Percentiles rank a stretch among this genome's conserved stretches.
Evolutionary conservation across 176 grass and related monocot genomes (phyloP).

Genomic region (Lolium multiflorum): DNA sequence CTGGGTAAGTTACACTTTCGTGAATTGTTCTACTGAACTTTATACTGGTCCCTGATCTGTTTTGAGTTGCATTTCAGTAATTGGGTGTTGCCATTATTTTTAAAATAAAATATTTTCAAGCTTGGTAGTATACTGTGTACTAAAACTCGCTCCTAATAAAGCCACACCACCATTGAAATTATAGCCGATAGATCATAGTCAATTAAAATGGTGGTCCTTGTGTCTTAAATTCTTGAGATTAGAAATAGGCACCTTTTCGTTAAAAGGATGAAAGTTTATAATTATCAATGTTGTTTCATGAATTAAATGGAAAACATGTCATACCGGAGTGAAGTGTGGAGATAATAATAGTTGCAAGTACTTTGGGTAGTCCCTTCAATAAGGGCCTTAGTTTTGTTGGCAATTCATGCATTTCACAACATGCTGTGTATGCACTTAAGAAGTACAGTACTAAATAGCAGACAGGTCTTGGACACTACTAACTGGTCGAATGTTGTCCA

Average conservation of each 20-base stretch:
- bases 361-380: not conserved
- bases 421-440: not conserved
- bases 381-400: not conserved
- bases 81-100: not conserved
- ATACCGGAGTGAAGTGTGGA: not conserved
- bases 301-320: not conserved
- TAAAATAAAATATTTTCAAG: not conserved
- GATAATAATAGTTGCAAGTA: not conserved
- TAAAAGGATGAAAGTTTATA: not conserved
- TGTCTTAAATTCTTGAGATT: not conserved
- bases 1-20: not conserved
- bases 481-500: no score
- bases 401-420: not conserved
- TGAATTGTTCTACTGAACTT: not conserved
- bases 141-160: constrained; percentile 2
- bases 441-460: no score
- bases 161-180: not conserved
- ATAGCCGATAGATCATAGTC: constrained; percentile 1
- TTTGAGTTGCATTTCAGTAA: not conserved
- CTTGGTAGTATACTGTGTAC: not conserved
- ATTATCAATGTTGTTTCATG: not conserved
- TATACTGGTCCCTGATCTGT: not conserved
- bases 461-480: no score
- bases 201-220: not conserved
- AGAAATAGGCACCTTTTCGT: not conserved